Evolutionary conservation across 2,329 filamentous ascomycete genomes (phyloP).

Genomic region (Didymella lethalis): DNA sequence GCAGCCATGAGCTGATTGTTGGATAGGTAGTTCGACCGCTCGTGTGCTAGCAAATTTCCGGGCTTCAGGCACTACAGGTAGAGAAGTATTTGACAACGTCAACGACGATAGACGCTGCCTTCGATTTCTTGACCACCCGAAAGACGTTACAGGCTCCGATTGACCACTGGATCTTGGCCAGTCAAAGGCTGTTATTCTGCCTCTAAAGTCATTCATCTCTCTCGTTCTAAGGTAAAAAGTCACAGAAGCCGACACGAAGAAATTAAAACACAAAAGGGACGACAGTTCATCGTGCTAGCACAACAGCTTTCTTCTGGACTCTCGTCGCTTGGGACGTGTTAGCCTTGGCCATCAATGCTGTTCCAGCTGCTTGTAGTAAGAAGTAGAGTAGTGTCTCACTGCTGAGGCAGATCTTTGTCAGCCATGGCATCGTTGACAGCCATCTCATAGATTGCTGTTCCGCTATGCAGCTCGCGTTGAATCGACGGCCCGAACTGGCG

Average conservation of each 20-base stretch:
- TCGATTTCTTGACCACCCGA: slow-evolving; percentile 55
- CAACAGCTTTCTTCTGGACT: slow-evolving; percentile 55
- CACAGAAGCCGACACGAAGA: slow-evolving; percentile 56
- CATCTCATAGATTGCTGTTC: not conserved
- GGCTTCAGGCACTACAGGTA: slow-evolving; percentile 26
- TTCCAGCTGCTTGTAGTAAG: slow-evolving; percentile 56
- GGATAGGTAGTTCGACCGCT: slow-evolving; percentile 61
- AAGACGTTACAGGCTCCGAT: slow-evolving; percentile 49
- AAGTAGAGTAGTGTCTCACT: slow-evolving; percentile 62
- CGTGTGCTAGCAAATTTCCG: slow-evolving; percentile 58
- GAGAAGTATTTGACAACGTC: not conserved
- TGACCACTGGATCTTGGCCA: slow-evolving; percentile 34
- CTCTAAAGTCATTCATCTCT: not conserved
- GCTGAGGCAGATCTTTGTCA: slow-evolving; percentile 57
- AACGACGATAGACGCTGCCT: slow-evolving; percentile 15
- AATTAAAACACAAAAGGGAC: slow-evolving; percentile 65
- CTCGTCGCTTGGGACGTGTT: slow-evolving; percentile 20
- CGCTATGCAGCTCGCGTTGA: not conserved
- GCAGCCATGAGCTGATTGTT: slow-evolving; percentile 57
- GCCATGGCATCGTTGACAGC: not conserved
- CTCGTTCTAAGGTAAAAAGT: slow-evolving; percentile 47
- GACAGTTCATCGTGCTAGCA: slow-evolving; percentile 61
- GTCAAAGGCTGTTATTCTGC: slow-evolving; percentile 5
- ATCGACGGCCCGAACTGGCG: not conserved
- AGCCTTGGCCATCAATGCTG: slow-evolving; percentile 34